Conservation (phyloP, 306 rosid species). For the Elaeagnus macrophylla region DNA sequence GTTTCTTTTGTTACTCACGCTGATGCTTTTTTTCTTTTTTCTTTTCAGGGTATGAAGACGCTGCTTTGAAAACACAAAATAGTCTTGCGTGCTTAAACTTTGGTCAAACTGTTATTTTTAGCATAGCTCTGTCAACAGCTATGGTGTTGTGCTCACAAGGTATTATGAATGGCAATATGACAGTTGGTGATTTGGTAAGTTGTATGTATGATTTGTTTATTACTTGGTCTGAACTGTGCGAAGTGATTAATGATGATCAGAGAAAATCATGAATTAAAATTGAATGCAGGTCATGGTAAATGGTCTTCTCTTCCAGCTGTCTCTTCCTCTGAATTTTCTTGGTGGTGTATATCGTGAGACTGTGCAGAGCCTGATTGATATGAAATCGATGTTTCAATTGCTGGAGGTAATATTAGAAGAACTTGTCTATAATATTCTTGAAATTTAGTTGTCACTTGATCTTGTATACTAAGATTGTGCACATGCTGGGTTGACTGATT, state of each 20-base stretch:
- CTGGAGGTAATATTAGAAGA: slow-evolving; percentile 61
- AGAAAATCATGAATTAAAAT: slow-evolving; percentile 16
- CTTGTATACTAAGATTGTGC: neutral
- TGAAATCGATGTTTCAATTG: slow-evolving; percentile 94
- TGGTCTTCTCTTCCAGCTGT: slow-evolving; percentile 95
- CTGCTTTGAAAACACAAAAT: slow-evolving; percentile 87
- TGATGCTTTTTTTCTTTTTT: slow-evolving; percentile 16
- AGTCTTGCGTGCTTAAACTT: slow-evolving; percentile 86
- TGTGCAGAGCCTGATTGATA: slow-evolving; percentile 89
- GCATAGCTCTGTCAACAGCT: slow-evolving; percentile 89
- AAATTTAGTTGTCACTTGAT: slow-evolving; percentile 11
- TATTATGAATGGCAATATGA: slow-evolving; percentile 69
- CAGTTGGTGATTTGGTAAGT: slow-evolving; percentile 94
- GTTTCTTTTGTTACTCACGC: slow-evolving; percentile 6
- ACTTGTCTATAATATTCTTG: slow-evolving; percentile 16
- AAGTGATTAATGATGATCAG: neutral
- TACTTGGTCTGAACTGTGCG: neutral
- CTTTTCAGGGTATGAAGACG: slow-evolving; percentile 75
- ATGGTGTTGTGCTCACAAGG: slow-evolving; percentile 94
- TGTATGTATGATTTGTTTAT: slow-evolving; percentile 1
- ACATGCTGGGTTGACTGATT: neutral
- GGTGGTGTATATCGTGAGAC: slow-evolving; percentile 99
- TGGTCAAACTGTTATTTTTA: slow-evolving; percentile 87
- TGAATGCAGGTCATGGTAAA: slow-evolving; percentile 86
- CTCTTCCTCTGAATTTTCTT: slow-evolving; percentile 94